Percentiles rank a stretch among this genome's conserved stretches.
Conservation (phyloP, 2,329 filamentous ascomycete genomes). For the Calonectria pteridis region DNA sequence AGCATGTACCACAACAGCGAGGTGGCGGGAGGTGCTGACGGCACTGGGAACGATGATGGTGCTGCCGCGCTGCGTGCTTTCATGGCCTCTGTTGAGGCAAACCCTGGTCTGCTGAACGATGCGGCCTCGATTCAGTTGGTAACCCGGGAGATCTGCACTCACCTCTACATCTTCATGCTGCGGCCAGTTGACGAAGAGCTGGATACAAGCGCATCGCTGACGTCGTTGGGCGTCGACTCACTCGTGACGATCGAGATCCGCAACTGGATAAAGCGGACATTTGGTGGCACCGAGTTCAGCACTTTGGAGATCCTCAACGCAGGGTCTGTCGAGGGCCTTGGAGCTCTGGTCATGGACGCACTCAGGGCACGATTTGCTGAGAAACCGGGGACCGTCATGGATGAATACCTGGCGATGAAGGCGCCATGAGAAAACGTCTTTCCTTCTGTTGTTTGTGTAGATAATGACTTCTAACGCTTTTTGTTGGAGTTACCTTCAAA, state of each 20-base stretch:
- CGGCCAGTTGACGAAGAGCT: not conserved
- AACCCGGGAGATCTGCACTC: not conserved
- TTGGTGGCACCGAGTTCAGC: not conserved
- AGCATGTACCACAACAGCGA: not conserved
- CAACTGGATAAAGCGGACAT: not conserved
- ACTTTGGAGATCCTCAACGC: not conserved
- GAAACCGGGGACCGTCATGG: not conserved
- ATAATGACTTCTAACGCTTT: not conserved
- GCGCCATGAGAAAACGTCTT: not conserved
- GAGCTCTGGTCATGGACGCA: not conserved
- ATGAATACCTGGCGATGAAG: not conserved
- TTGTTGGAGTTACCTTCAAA: not conserved
- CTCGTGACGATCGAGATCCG: not conserved
- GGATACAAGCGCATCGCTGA: not conserved
- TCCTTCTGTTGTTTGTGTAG: not conserved
- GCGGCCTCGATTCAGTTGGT: not conserved
- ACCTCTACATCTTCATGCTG: not conserved
- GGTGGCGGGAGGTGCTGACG: not conserved
- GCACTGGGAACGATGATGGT: not conserved
- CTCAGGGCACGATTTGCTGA: not conserved
- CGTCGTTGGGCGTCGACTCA: not conserved
- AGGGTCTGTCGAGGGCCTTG: not conserved
- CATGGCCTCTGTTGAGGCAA: not conserved
- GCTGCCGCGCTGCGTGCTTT: not conserved
- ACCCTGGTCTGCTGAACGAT: not conserved